Evolutionary conservation across 1,139 yeast genomes (phyloP), one percentile per base, ranked within the genome.

Genomic region (Candida smagusa): DNA sequence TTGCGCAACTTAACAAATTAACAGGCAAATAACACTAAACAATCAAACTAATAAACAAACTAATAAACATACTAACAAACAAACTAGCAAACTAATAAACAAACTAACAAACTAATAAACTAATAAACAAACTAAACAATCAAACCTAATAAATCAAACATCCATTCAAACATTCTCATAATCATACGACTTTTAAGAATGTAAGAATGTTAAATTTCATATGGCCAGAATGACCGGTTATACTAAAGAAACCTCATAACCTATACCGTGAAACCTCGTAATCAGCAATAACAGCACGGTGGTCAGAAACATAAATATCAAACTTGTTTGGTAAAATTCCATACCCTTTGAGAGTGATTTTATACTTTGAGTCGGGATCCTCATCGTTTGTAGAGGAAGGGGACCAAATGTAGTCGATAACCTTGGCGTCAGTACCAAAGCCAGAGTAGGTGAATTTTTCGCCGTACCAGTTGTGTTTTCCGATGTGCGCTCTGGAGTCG

Each of bases 321-420:
- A 39, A 40, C 33, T 36, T 45, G 34, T 54, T 53, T 32, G 44
- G 41, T 33, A 54, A 39, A 22, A 56, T 53, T 6, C 53, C 56
- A 29, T 48, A 54, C 21, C 41, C 43, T 27, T 37, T 40, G 40
- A 52, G 46, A 5, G 35, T 38, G 9, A 53, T 40, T 7, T 38
- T 41, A 12, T 41, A 43, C 31, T 37, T 45, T 6, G 22, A 12
- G 12, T 38, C 38, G 23, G 28, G 23, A 30, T 34, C 37, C 16
- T 33, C 12, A 6, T 25, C 28, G 9, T 28, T 27, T 21, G 9
- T 34, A 7, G 34, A 41, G 22, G 34, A 36, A 3, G 54, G 52
- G 3, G 55, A 50, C 60, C 60, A 56, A 21, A 56, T 47, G 35
- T 54, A 56, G 34, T 56, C 60, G 21, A 54, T 54, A 19, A 54